Percentiles rank a stretch among this genome's conserved stretches.
Conservation (phyloP, 139 green algal species). For the Tetraselmis chui region DNA sequence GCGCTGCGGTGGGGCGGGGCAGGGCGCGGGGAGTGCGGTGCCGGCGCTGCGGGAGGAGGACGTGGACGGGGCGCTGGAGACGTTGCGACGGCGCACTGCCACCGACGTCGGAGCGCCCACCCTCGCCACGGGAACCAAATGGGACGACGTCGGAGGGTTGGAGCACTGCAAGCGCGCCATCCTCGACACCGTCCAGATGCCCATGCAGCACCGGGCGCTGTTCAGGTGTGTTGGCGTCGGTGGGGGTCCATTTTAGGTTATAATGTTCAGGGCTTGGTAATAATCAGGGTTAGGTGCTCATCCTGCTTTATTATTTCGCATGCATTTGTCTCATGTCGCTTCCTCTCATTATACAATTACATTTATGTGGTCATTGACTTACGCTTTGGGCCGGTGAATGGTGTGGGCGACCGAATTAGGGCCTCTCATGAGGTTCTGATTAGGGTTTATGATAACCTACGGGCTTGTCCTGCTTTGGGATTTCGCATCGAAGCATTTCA, state of each 20-base stretch:
- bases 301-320: too few relatives aligned
- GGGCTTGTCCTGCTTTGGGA: too few relatives aligned
- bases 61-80: slow-evolving; percentile 39
- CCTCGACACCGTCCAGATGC: slow-evolving; percentile 62
- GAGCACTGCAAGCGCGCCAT: slow-evolving; percentile 77
- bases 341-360: too few relatives aligned
- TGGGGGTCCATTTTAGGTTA: neutral
- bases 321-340: too few relatives aligned
- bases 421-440: too few relatives aligned
- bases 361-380: too few relatives aligned
- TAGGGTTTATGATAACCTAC: too few relatives aligned
- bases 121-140: slow-evolving; percentile 60
- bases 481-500: too few relatives aligned
- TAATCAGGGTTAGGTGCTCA: too few relatives aligned
- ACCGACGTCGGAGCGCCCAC: slow-evolving; percentile 56
- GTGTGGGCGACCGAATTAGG: too few relatives aligned
- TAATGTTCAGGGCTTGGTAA: too few relatives aligned
- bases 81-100: slow-evolving; percentile 50
- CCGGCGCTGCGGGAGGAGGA: slow-evolving; percentile 15
- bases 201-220: neutral
- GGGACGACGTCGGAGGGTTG: slow-evolving; percentile 89
- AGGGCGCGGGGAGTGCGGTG: neutral
- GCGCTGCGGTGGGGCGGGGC: neutral
- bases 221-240: neutral
- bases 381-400: too few relatives aligned